Evolutionary conservation across 2,329 filamentous ascomycete genomes (phyloP).

Genomic region (Drechslerella coelobrocha): DNA sequence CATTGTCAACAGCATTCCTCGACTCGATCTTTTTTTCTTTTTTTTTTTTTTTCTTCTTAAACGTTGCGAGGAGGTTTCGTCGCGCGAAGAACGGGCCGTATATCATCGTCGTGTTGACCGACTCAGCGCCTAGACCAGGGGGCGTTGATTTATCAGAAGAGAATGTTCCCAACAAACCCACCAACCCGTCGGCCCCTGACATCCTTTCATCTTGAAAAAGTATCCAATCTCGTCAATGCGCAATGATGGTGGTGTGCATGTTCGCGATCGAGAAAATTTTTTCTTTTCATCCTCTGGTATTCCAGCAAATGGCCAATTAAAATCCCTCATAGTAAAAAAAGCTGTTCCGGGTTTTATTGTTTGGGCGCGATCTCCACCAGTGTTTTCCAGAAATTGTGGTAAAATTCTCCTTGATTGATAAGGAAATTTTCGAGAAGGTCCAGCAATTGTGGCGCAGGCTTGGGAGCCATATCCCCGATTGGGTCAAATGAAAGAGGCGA

Average conservation of each 20-base stretch:
- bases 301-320: constrained; percentile 41
- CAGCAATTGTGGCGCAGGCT: constrained; percentile 42
- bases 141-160: constrained; percentile 13
- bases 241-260: constrained; percentile 39
- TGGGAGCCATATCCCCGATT: constrained; percentile 25
- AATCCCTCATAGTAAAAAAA: constrained; percentile 50
- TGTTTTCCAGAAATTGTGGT: constrained; percentile 27
- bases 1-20: constrained; percentile 12
- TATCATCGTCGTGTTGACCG: constrained; percentile 4
- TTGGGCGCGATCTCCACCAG: not conserved
- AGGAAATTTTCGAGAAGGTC: constrained; percentile 48
- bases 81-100: not conserved
- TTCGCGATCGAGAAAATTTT: constrained; percentile 20
- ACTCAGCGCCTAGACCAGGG: constrained; percentile 27
- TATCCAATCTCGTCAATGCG: constrained; percentile 48
- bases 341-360: constrained; percentile 9
- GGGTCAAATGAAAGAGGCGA: constrained; percentile 17
- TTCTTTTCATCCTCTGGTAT: constrained; percentile 9
- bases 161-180: constrained; percentile 35
- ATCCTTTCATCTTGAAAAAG: constrained; percentile 33
- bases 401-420: constrained; percentile 44
- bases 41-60: not conserved
- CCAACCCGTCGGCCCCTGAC: constrained; percentile 24
- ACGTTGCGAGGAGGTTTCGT: not conserved
- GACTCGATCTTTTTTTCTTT: not conserved